phyloP scores from a whole-genome alignment of 441 rosid species.

The Sinapis alba region DNA sequence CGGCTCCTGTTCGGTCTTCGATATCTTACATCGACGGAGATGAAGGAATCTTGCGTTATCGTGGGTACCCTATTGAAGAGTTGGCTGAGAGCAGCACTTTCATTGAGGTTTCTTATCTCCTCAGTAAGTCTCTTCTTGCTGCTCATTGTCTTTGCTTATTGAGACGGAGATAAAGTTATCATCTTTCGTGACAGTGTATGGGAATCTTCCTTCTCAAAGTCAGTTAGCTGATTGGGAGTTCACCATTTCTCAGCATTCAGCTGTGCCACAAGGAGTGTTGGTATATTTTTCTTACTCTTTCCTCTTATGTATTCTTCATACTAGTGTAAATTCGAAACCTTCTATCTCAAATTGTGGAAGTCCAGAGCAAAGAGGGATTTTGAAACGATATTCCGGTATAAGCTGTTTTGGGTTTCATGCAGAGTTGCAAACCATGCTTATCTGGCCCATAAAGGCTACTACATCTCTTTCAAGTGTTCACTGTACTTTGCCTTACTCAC shows the following conservation, averaged over 20 bases:
- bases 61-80: conserved; percentile 33
- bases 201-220: neutral
- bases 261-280: neutral
- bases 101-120: conserved; percentile 39
- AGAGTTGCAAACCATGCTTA: neutral
- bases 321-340: neutral
- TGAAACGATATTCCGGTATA: neutral
- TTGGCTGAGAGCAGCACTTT: conserved; percentile 77
- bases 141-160: neutral
- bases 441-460: neutral
- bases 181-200: neutral
- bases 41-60: conserved; percentile 53
- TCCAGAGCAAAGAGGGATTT: neutral
- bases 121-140: conserved; percentile 31
- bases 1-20: conserved; percentile 85
- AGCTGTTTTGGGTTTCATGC: too few relatives aligned
- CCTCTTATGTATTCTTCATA: neutral
- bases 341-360: neutral
- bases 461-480: too few relatives aligned
- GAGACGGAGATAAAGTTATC: neutral
- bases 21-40: conserved; percentile 92
- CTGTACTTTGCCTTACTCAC: neutral
- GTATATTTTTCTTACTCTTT: neutral
- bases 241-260: neutral
- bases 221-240: neutral